Evolutionary conservation across 257 asterid species (phyloP), one percentile per base, ranked within the genome.

Genomic region (Voacanga thouarsii): DNA sequence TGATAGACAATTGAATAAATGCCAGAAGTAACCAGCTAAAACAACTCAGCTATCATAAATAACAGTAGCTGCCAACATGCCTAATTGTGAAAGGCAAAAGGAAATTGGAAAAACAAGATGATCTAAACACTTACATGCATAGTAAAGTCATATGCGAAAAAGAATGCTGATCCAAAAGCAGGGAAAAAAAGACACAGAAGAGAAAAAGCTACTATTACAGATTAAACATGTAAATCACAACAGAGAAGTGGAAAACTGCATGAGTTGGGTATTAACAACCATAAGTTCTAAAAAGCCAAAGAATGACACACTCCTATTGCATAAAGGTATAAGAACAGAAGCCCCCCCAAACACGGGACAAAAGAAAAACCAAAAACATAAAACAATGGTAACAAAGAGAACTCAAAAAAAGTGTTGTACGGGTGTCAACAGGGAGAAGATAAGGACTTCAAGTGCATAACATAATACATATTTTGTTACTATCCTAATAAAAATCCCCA

Each of bases 1-100:
- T 96, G 88, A 49, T 59, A 21, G 45, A 56, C 33, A 79, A 55
- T 21, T 0, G 77, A 78, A 73, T 61, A 77, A 76, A 80, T 39
- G 61, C 64, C 45, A 59, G 60, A 61, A 53, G 60, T 33, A 71
- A 56, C 15, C 39, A 41, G 41, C 24, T 7, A 41, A 8, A 49
- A 66, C 10, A 75, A 18, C 7, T 24, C 30, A 6, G 10, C 43
- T 24, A 49, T 49, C 2, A 10, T 49, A 12, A 49, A 4, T 49
- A 49, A 7, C 55, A 49, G 55, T 12, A 49, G 16, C 37, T 33
- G 37, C 55, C 9, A 59, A 23, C 8, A 28, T 53, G 49, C 55
- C 61, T 28, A 63, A 37, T 24, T 28, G 60, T 56, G 45, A 69
- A 33, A 41, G 15, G 11, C 7, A 65, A 65, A 33, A 0, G 2